These are phyloP conservation scores for Sugiyamaella xylanicola DNA, from an alignment of 1,139 yeast species.

Conservation along the genomic window DNA sequence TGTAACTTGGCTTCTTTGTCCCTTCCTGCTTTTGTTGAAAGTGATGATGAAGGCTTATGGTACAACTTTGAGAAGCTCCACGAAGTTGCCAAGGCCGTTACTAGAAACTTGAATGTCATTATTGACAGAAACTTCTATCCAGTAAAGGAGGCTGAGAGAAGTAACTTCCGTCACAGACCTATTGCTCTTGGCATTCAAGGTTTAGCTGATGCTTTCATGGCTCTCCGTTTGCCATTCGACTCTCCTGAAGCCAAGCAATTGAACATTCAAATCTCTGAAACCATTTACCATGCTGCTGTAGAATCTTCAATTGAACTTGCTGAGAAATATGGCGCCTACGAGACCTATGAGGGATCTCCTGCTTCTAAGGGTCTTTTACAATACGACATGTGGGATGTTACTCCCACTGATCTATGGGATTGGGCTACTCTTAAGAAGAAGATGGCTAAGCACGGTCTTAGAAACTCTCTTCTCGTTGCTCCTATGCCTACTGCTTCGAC, in stretches of 20 bases:
- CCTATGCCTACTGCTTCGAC: conserved; percentile 97
- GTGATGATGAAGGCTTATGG: conserved; percentile 53
- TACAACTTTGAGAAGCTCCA: conserved; percentile 75
- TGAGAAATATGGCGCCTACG: conserved; percentile 62
- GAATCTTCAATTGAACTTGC: conserved; percentile 82
- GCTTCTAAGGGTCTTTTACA: conserved; percentile 78
- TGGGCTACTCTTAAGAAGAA: conserved; percentile 72
- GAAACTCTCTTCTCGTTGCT: conserved; percentile 83
- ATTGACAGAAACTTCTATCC: conserved; percentile 84
- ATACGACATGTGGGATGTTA: conserved; percentile 77
- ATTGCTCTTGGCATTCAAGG: conserved; percentile 92
- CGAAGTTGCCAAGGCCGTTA: conserved; percentile 69
- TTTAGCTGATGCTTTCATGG: conserved; percentile 80
- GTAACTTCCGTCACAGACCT: conserved; percentile 80
- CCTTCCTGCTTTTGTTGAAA: conserved; percentile 64
- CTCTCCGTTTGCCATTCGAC: conserved; percentile 77
- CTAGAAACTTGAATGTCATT: conserved; percentile 71
- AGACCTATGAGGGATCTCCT: conserved; percentile 74
- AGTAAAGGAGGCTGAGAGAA: conserved; percentile 63
- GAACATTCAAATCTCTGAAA: conserved; percentile 82
- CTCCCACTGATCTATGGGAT: conserved; percentile 71
- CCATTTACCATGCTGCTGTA: conserved; percentile 83
- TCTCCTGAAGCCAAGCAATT: conserved; percentile 68
- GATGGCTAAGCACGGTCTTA: conserved; percentile 62
- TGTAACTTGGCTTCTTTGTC: conserved; percentile 90